These are phyloP conservation scores for Aspergillus tubingensis DNA, from an alignment of 2,329 filamentous ascomycete genomes.

Conservation along the genomic window DNA sequence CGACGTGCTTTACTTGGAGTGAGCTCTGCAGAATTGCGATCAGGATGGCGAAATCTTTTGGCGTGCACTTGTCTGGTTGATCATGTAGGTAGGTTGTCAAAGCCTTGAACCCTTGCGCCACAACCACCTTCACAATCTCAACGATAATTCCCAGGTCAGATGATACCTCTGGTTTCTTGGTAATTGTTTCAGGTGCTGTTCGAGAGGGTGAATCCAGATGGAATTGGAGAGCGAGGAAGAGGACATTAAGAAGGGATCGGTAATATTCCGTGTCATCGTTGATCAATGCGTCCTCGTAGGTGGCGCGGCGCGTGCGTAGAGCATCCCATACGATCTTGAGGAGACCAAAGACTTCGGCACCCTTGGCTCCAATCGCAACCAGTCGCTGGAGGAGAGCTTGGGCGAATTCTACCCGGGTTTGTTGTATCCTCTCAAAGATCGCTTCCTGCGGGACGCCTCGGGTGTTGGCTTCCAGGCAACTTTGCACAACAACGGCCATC, in stretches of 20 bases:
- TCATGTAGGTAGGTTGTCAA: slow-evolving; percentile 83
- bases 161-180: slow-evolving; percentile 40
- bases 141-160: slow-evolving; percentile 63
- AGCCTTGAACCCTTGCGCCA: slow-evolving; percentile 78
- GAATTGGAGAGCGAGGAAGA: slow-evolving; percentile 76
- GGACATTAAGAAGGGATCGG: slow-evolving; percentile 76
- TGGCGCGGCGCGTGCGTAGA: slow-evolving; percentile 54
- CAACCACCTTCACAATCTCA: slow-evolving; percentile 76
- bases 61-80: slow-evolving; percentile 62
- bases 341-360: slow-evolving; percentile 55
- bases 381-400: slow-evolving; percentile 81
- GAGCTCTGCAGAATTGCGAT: slow-evolving; percentile 86
- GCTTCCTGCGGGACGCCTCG: slow-evolving; percentile 70
- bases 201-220: slow-evolving; percentile 41
- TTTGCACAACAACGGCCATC: slow-evolving; percentile 72
- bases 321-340: slow-evolving; percentile 63
- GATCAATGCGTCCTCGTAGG: slow-evolving; percentile 62
- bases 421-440: slow-evolving; percentile 77
- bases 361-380: slow-evolving; percentile 57
- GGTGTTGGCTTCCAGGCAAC: slow-evolving; percentile 78
- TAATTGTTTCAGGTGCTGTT: slow-evolving; percentile 36
- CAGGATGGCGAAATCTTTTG: slow-evolving; percentile 81
- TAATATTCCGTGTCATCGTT: slow-evolving; percentile 69
- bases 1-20: slow-evolving; percentile 74
- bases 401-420: slow-evolving; percentile 75